phyloP scores from a whole-genome alignment of 2,329 filamentous ascomycete species.

The Zymoseptoria ardabiliae region DNA sequence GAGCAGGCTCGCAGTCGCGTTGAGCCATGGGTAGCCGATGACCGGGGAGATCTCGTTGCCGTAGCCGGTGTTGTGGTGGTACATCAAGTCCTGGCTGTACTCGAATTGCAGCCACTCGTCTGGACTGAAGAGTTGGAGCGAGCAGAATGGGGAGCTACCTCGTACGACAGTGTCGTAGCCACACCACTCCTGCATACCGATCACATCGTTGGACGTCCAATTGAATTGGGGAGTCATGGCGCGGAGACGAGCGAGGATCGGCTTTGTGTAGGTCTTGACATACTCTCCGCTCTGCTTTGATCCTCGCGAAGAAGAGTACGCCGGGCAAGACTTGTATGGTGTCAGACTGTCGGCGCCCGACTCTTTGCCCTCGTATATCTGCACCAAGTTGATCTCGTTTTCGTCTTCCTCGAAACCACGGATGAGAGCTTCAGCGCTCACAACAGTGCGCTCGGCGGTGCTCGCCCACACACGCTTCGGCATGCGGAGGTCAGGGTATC shows the following conservation, averaged over 20 bases:
- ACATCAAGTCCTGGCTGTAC: conserved; percentile 60
- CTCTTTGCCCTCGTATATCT: conserved; percentile 50
- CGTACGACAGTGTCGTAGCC: conserved; percentile 64
- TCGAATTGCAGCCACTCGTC: conserved; percentile 58
- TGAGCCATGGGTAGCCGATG: conserved; percentile 60
- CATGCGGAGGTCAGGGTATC: conserved; percentile 48
- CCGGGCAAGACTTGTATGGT: conserved; percentile 58
- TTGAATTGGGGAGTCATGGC: conserved; percentile 51
- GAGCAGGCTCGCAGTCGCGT: conserved; percentile 48
- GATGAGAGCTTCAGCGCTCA: conserved; percentile 53
- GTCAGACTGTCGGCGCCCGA: conserved; percentile 55
- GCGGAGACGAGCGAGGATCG: conserved; percentile 53
- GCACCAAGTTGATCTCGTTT: conserved; percentile 47
- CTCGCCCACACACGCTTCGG: conserved; percentile 55
- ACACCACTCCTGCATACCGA: conserved; percentile 63
- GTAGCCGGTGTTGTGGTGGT: conserved; percentile 63
- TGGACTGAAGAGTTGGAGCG: conserved; percentile 51
- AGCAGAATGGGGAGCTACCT: conserved; percentile 57
- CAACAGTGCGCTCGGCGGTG: conserved; percentile 54
- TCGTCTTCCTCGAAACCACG: conserved; percentile 47
- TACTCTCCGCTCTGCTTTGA: conserved; percentile 43
- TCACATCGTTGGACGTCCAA: conserved; percentile 56
- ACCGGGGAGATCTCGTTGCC: conserved; percentile 51
- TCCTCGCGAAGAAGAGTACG: conserved; percentile 52
- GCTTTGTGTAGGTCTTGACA: conserved; percentile 48